Evolutionary conservation across 176 grass and related monocot genomes (phyloP).

Genomic region (Musa schizocarpa): DNA sequence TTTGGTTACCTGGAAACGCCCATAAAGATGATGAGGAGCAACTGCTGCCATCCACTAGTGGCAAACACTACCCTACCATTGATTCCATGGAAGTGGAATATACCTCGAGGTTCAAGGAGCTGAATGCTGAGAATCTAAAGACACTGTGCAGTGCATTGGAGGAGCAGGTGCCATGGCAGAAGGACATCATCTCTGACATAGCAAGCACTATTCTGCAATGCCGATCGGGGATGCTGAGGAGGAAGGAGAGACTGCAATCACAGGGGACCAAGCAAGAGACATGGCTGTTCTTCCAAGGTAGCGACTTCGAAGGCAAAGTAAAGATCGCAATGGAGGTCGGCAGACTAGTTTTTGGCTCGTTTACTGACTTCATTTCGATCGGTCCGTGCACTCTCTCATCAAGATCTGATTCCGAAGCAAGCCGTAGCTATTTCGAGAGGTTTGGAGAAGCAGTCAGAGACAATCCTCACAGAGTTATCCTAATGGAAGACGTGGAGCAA

Average conservation of each 20-base stretch:
- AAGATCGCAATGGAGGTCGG: constrained; percentile 68
- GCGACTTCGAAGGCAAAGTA: constrained; percentile 53
- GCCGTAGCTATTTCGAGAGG: constrained; percentile 26
- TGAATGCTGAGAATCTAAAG: constrained; percentile 83
- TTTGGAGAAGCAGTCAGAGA: constrained; percentile 46
- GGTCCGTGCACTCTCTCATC: constrained; percentile 18
- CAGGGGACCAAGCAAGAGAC: constrained; percentile 54
- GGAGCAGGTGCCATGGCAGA: constrained; percentile 80
- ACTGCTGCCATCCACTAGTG: neutral
- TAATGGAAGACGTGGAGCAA: constrained; percentile 68
- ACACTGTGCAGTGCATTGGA: constrained; percentile 59
- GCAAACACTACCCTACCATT: constrained; percentile 5
- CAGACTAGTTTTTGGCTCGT: constrained; percentile 67
- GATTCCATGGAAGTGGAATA: constrained; percentile 53
- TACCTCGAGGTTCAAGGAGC: constrained; percentile 85
- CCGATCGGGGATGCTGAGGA: constrained; percentile 63
- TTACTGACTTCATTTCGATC: constrained; percentile 34
- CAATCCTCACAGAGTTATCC: constrained; percentile 54
- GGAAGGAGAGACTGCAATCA: neutral
- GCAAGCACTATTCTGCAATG: constrained; percentile 67
- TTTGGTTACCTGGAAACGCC: neutral
- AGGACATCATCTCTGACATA: constrained; percentile 61
- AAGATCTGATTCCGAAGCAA: constrained; percentile 8
- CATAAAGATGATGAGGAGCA: neutral
- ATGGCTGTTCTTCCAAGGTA: constrained; percentile 80